These are phyloP conservation scores for Terfezia claveryi DNA, from an alignment of 495 filamentous ascomycete genomes.

Conservation along the genomic window DNA sequence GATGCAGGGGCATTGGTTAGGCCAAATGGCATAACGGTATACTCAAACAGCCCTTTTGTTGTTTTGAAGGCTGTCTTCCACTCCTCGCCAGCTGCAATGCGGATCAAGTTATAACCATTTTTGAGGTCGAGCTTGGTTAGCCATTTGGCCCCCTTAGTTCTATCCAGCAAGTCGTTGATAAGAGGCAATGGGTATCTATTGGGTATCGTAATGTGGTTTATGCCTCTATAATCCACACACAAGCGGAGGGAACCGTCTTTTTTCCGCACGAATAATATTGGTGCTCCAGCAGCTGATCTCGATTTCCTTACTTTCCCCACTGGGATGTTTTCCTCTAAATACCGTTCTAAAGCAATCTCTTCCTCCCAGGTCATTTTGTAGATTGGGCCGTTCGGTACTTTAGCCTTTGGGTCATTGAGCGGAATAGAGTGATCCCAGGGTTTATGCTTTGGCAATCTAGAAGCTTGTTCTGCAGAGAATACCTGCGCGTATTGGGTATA, in stretches of 20 bases:
- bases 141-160: conserved; percentile 5
- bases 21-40: conserved; percentile 17
- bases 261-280: conserved; percentile 23
- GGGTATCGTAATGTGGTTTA: neutral
- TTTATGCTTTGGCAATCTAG: neutral
- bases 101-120: conserved; percentile 22
- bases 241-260: conserved; percentile 10
- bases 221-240: conserved; percentile 19
- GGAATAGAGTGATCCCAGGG: neutral
- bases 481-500: too few relatives aligned
- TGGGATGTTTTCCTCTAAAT: neutral
- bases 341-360: neutral
- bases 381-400: neutral
- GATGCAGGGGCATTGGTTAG: conserved; percentile 17
- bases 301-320: neutral
- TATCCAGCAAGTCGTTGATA: conserved; percentile 19
- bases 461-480: too few relatives aligned
- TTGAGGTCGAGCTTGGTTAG: conserved; percentile 23
- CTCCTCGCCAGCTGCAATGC: conserved; percentile 17
- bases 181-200: conserved; percentile 19
- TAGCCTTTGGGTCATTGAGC: neutral
- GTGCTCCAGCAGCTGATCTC: conserved; percentile 1
- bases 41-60: conserved; percentile 16
- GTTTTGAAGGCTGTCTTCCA: conserved; percentile 21
- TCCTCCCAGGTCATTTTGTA: neutral